Base-by-base conservation (phyloP, 192 early-diverging fungal genomes). In the Backusella tarrabulga region DNA sequence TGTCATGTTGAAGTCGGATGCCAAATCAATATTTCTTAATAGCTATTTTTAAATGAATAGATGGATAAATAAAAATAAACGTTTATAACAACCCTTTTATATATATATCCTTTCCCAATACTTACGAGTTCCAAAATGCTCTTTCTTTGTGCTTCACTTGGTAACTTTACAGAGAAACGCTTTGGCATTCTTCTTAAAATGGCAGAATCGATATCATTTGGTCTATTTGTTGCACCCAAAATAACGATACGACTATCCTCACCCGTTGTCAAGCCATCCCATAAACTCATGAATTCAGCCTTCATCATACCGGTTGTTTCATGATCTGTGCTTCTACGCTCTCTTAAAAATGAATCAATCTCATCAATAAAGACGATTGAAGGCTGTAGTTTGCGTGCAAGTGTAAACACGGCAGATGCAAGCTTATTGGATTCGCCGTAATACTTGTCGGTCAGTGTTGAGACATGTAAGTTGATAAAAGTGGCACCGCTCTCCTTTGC, bases 271-370 rank as follows among this genome's bases (percentile, higher is more conserved):
- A 99, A 85, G 5, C 98, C 98, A 83, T 99, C 98, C 98, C 98
- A 99, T 77, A 99, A 89, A 68, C 92, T 92, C 96, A 99, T 99
- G 81, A 99, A 99, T 86, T 99, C 98, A 23, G 98, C 97, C 87
- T 99, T 99, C 97, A 99, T 99, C 89, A 98, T 98, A 44, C 90
- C 87, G 52, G 96, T 99, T 44, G 95, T 96, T 84, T 99, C 98
- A 77, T 99, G 97, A 83, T 99, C 98, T 50, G 87, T 91, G 60
- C 88, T 93, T 78, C 88, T 81, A 50, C 97, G 89, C 63, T 98
- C 97, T 29, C 97, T 88, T 77, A 99, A 81, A 82, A 99, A 99
- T 14, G 95, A 95, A 81, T 99, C 98, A 69, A 99, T 99, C 81
- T 99, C 98, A 85, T 99, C 98, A 83, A 99, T 99, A 81, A 99